Percentiles rank a stretch among this genome's conserved stretches.
These are phyloP conservation scores for Porodaedalea pini DNA, from an alignment of 1,284 basidiomycete genomes.

Conservation along the genomic window DNA sequence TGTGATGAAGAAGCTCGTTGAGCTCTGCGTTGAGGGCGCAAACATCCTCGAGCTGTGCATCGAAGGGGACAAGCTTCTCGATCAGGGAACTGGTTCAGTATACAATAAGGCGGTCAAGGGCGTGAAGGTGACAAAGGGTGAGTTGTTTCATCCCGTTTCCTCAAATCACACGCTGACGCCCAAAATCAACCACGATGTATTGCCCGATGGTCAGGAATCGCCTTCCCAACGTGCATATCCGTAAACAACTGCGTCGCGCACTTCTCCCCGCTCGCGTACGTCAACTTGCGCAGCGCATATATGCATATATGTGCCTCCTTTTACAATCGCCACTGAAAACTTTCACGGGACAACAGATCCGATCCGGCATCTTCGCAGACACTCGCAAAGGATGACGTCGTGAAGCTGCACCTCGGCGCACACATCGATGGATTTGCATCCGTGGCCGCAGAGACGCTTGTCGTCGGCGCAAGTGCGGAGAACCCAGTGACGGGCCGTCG, in stretches of 20 bases:
- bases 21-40: conserved; percentile 73
- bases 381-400: conserved; percentile 87
- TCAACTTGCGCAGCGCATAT: conserved; percentile 24
- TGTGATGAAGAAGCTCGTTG: conserved; percentile 84
- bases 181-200: not conserved
- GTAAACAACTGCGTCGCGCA: conserved; percentile 88
- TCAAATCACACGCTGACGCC: not conserved
- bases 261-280: conserved; percentile 75
- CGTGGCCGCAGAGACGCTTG: conserved; percentile 87
- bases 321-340: not conserved
- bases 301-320: conserved; percentile 8
- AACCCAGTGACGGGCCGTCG: conserved; percentile 79
- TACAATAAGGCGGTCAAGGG: conserved; percentile 91
- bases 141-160: conserved; percentile 27
- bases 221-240: conserved; percentile 92
- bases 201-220: conserved; percentile 60
- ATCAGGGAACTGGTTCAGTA: conserved; percentile 78
- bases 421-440: conserved; percentile 95
- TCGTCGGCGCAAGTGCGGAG: conserved; percentile 72
- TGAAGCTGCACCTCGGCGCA: conserved; percentile 93
- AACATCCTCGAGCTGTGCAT: conserved; percentile 89
- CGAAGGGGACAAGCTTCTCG: conserved; percentile 90
- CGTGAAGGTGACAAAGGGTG: conserved; percentile 84
- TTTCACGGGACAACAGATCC: conserved; percentile 44
- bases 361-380: conserved; percentile 62